Conservation (phyloP, 2,329 filamentous ascomycete genomes). For the Nothopassalora personata region DNA sequence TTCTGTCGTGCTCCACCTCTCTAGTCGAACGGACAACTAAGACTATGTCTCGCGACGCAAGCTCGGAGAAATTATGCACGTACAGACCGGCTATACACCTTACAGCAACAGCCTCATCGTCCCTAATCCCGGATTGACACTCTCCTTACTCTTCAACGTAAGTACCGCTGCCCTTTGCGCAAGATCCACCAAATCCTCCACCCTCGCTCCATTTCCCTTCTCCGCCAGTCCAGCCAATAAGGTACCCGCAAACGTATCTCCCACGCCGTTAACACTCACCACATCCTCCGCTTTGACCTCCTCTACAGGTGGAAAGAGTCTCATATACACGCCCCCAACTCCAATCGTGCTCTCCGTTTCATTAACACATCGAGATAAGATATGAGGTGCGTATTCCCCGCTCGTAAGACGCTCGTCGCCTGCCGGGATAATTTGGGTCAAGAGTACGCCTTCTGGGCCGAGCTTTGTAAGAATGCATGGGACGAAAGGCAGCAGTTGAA, state of each 20-base stretch:
- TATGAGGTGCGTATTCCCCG: slow-evolving; percentile 59
- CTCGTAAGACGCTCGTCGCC: slow-evolving; percentile 63
- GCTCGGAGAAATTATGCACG: too few relatives aligned
- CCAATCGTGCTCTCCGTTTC: slow-evolving; percentile 49
- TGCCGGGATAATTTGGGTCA: slow-evolving; percentile 65
- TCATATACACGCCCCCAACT: slow-evolving; percentile 76
- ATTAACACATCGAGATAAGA: slow-evolving; percentile 57
- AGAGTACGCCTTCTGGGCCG: slow-evolving; percentile 66
- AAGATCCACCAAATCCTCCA: slow-evolving; percentile 64
- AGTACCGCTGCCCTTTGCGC: slow-evolving; percentile 77
- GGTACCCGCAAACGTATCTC: slow-evolving; percentile 86
- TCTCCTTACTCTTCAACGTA: slow-evolving; percentile 68
- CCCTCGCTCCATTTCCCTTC: slow-evolving; percentile 39
- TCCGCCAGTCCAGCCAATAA: slow-evolving; percentile 71
- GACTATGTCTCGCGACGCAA: too few relatives aligned
- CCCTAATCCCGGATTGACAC: slow-evolving; percentile 59
- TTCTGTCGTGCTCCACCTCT: not conserved
- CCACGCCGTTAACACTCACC: slow-evolving; percentile 88
- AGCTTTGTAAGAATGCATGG: slow-evolving; percentile 81
- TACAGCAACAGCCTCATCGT: slow-evolving; percentile 35
- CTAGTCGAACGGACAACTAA: too few relatives aligned
- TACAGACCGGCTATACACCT: not conserved
- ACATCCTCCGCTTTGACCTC: slow-evolving; percentile 58
- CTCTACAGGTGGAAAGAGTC: slow-evolving; percentile 60
- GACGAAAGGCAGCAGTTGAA: slow-evolving; percentile 84